These are phyloP conservation scores for Apium graveolens DNA, from an alignment of 129 eudicot species.

Conservation along the genomic window DNA sequence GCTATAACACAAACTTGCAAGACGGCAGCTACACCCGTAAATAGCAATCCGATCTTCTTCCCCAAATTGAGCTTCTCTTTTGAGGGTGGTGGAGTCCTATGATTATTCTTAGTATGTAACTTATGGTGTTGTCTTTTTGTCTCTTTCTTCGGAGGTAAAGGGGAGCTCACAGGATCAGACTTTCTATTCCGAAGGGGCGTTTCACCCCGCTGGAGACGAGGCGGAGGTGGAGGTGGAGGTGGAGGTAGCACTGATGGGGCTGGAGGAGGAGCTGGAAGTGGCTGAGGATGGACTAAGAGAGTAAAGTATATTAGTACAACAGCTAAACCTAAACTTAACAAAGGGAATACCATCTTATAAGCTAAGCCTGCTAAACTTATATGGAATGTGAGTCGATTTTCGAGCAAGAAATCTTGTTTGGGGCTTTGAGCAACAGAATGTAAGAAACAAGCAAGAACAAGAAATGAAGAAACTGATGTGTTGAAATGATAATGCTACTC, in stretches of 20 bases:
- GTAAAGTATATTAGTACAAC: conserved; percentile 9
- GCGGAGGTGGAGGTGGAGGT: conserved; percentile 22
- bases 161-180: no score
- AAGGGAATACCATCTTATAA: conserved; percentile 21
- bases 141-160: no score
- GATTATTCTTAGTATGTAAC: background rate
- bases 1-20: conserved; percentile 24
- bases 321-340: conserved; percentile 8
- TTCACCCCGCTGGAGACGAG: background rate
- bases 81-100: background rate
- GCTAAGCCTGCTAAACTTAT: no score
- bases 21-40: conserved; percentile 17
- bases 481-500: no score
- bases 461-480: no score
- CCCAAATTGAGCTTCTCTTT: conserved; percentile 18
- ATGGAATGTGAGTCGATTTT: no score
- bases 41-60: conserved; percentile 26
- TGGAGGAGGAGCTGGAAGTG: background rate
- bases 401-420: no score
- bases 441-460: no score
- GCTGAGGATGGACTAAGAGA: conserved; percentile 19
- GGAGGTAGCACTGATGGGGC: conserved; percentile 15
- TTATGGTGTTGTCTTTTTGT: background rate
- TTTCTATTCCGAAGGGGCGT: background rate
- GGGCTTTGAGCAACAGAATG: no score